Evolutionary conservation across 2,329 filamentous ascomycete species (phyloP).

Genomic region (Pezicula neosporulosa): DNA sequence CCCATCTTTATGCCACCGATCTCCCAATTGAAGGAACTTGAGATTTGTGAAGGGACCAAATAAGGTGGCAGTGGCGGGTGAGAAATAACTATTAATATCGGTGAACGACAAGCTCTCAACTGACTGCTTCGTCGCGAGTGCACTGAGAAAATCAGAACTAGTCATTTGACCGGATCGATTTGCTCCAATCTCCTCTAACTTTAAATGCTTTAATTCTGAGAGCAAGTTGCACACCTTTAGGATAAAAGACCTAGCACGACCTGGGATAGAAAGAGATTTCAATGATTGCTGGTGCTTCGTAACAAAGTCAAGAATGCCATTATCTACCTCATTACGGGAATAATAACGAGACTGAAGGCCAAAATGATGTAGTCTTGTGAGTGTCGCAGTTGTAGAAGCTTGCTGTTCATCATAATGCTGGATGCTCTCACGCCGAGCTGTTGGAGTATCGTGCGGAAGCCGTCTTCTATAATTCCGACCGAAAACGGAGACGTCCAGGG

Average conservation of each 20-base stretch:
- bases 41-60: slow-evolving; percentile 10
- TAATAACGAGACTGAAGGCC: no score
- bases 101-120: slow-evolving; percentile 6
- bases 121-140: background rate
- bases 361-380: slow-evolving; percentile 6
- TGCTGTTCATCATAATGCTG: background rate
- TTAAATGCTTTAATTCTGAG: slow-evolving; percentile 1
- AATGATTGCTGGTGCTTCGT: background rate
- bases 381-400: background rate
- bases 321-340: no score
- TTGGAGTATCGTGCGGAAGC: background rate
- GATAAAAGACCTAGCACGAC: slow-evolving; percentile 1
- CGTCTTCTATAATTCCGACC: no score
- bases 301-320: background rate
- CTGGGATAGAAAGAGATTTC: slow-evolving; percentile 4
- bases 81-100: slow-evolving; percentile 3
- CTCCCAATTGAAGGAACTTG: slow-evolving; percentile 8
- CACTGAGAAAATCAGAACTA: background rate
- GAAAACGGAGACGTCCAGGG: slow-evolving; percentile 2
- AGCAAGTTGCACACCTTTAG: slow-evolving; percentile 2
- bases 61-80: background rate
- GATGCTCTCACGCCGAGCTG: background rate
- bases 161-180: background rate
- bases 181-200: background rate
- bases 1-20: slow-evolving; percentile 1